Conservation (phyloP, 345 rosid genomes). For the Microcos paniculata region DNA sequence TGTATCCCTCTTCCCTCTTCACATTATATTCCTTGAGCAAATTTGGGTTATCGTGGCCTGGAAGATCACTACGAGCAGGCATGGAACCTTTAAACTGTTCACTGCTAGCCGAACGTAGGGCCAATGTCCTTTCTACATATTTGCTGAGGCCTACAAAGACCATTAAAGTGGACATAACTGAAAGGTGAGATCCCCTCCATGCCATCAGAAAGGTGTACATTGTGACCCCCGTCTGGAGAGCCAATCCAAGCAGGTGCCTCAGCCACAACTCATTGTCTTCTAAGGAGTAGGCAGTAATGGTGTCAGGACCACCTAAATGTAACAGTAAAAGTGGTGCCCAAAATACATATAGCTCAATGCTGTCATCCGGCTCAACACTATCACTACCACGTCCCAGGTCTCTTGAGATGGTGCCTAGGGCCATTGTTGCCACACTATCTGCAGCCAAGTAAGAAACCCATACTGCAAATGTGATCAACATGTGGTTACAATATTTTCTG, state of each 20-base stretch:
- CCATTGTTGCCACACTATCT: slow-evolving; percentile 22
- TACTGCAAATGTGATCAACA: neutral
- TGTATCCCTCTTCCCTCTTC: neutral
- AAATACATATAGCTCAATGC: slow-evolving; percentile 8
- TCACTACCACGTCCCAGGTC: neutral
- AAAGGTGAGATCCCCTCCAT: slow-evolving; percentile 3
- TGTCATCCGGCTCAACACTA: neutral
- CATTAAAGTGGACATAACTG: neutral
- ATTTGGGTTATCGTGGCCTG: neutral
- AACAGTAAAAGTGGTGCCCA: slow-evolving; percentile 43
- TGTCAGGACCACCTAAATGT: slow-evolving; percentile 47
- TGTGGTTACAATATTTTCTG: neutral
- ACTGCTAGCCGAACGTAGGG: slow-evolving; percentile 10
- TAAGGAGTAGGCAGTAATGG: slow-evolving; percentile 35
- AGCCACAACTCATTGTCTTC: slow-evolving; percentile 41
- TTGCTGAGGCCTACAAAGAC: slow-evolving; percentile 2
- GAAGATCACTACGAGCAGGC: neutral
- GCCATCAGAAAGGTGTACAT: neutral
- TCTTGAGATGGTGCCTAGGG: slow-evolving; percentile 16
- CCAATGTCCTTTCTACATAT: neutral
- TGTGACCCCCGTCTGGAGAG: slow-evolving; percentile 10
- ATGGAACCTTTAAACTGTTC: slow-evolving; percentile 1
- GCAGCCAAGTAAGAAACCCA: slow-evolving; percentile 30
- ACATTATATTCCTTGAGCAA: neutral
- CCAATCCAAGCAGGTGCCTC: slow-evolving; percentile 30